Conservation (phyloP, 441 rosid genomes). For the Populus hybrid region DNA sequence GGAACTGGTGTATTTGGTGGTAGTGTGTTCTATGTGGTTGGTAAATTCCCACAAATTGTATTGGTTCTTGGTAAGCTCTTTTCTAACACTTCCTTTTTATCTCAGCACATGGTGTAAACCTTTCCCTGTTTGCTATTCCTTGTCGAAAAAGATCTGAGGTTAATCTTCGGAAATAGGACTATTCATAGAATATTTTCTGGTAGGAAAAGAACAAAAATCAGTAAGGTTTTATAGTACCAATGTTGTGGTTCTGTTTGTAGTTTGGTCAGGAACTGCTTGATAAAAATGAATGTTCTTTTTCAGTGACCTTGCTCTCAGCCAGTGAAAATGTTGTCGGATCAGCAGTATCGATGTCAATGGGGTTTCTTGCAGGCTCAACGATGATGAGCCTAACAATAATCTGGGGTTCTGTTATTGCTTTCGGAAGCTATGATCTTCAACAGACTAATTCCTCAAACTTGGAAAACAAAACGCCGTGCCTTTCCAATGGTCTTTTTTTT, state of each 20-base stretch:
- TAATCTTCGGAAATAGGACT: background rate
- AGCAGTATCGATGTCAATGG: conserved; percentile 40
- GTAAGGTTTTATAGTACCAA: too few relatives aligned
- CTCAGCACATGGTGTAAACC: background rate
- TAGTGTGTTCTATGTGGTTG: conserved; percentile 40
- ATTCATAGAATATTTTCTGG: background rate
- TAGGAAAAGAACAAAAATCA: too few relatives aligned
- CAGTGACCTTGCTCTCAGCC: conserved; percentile 29
- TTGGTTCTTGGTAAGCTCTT: conserved; percentile 38
- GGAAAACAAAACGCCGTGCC: conserved; percentile 22
- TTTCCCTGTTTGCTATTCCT: background rate
- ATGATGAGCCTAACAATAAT: conserved; percentile 39
- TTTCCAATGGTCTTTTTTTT: conserved; percentile 26
- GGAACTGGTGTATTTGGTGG: conserved; percentile 57
- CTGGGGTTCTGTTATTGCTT: conserved; percentile 46
- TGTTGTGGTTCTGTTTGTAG: too few relatives aligned
- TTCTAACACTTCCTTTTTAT: background rate
- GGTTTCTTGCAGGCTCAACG: conserved; percentile 46
- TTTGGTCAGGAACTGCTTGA: background rate
- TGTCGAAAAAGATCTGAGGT: background rate
- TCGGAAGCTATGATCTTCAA: conserved; percentile 40
- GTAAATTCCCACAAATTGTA: conserved; percentile 37
- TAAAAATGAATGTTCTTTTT: background rate
- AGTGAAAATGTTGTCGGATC: conserved; percentile 27
- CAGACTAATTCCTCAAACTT: conserved; percentile 19